phyloP scores from a whole-genome alignment of 2,329 filamentous ascomycete genomes.

The Nemania diffusa region DNA sequence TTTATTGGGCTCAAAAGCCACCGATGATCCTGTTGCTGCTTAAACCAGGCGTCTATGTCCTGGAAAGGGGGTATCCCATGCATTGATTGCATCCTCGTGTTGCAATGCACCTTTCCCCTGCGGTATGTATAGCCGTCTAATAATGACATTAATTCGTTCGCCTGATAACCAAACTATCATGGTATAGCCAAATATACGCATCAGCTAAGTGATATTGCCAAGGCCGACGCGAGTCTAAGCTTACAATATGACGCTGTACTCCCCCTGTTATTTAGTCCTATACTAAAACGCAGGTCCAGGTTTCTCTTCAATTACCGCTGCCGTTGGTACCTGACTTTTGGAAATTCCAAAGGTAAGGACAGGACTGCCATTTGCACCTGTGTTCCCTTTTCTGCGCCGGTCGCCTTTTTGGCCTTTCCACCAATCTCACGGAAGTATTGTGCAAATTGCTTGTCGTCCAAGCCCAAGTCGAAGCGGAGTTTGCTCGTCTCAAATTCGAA shows the following conservation, averaged over 20 bases:
- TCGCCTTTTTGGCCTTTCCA: constrained; percentile 69
- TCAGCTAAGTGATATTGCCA: constrained; percentile 1
- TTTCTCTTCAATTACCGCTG: constrained; percentile 13
- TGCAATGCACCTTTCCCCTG: not conserved
- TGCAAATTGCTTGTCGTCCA: constrained; percentile 76
- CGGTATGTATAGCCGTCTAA: not conserved
- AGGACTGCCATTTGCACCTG: constrained; percentile 72
- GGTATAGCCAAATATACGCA: not conserved
- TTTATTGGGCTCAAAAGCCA: not conserved
- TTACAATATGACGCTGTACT: not conserved
- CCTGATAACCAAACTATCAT: not conserved
- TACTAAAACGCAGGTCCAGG: not conserved
- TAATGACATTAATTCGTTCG: not conserved
- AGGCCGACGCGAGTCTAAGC: not conserved
- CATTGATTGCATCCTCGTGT: constrained; percentile 3
- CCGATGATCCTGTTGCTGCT: not conserved
- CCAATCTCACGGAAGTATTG: constrained; percentile 82
- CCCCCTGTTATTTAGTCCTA: not conserved
- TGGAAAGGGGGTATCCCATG: constrained; percentile 10
- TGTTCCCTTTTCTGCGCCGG: constrained; percentile 70
- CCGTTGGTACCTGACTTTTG: constrained; percentile 63
- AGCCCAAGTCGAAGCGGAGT: constrained; percentile 75
- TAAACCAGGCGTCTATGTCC: not conserved
- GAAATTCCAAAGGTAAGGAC: constrained; percentile 83
- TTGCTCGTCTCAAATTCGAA: constrained; percentile 77